These are phyloP conservation scores for Gossypioides kirkii DNA, from an alignment of 345 rosid genomes.

Conservation along the genomic window DNA sequence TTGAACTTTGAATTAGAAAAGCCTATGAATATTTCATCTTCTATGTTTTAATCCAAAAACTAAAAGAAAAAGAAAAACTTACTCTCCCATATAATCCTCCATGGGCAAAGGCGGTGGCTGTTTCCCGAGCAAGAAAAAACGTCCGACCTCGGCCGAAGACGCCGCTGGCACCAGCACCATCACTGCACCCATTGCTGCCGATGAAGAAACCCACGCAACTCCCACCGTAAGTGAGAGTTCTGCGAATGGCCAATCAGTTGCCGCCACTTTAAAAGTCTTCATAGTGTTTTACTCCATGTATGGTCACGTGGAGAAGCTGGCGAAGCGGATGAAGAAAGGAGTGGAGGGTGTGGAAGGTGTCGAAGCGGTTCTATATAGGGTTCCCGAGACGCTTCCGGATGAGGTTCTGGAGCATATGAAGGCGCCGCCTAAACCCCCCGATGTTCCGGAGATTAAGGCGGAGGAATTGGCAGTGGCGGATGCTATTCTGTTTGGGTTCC, in stretches of 20 bases:
- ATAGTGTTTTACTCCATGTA: slow-evolving; percentile 67
- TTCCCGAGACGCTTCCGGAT: slow-evolving; percentile 53
- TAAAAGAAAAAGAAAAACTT: neutral
- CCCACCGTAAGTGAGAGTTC: slow-evolving; percentile 16
- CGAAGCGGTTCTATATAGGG: slow-evolving; percentile 48
- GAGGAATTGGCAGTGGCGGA: slow-evolving; percentile 52
- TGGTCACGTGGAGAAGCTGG: slow-evolving; percentile 65
- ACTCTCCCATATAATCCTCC: slow-evolving; percentile 7
- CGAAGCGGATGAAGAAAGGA: slow-evolving; percentile 66
- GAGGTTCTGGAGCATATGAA: slow-evolving; percentile 57
- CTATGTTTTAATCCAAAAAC: slow-evolving; percentile 7
- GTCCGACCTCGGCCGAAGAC: slow-evolving; percentile 27
- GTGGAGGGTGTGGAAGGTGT: slow-evolving; percentile 51
- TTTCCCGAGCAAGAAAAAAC: slow-evolving; percentile 84
- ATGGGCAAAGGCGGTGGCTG: slow-evolving; percentile 99
- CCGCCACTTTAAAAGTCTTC: slow-evolving; percentile 36
- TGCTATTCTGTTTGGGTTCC: slow-evolving; percentile 65
- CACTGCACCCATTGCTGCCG: slow-evolving; percentile 38
- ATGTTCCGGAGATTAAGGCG: slow-evolving; percentile 47
- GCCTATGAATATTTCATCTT: neutral
- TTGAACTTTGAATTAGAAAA: neutral
- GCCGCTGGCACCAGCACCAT: slow-evolving; percentile 22
- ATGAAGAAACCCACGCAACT: slow-evolving; percentile 25
- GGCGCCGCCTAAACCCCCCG: slow-evolving; percentile 40
- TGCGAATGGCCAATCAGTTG: slow-evolving; percentile 6